Evolutionary conservation across 331 rosid species (phyloP), one percentile per base, ranked within the genome.

Genomic region (Pyracantha coccinea): DNA sequence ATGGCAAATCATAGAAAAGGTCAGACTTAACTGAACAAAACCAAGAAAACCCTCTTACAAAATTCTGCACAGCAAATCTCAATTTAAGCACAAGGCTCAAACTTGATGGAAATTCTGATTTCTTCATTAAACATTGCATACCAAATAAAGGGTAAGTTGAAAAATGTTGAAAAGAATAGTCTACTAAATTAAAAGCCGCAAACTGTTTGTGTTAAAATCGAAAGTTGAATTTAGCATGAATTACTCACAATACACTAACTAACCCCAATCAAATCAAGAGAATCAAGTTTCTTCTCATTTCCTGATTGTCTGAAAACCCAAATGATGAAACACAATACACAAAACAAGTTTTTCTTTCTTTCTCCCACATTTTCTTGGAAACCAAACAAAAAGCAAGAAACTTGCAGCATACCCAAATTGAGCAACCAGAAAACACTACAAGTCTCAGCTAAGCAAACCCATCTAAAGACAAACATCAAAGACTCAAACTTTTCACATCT

Each of bases 371-470:
- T 61, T 81, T 76, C 69, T 21, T 20, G 29, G 66, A 23, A 69
- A 25, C 76, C 85, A 75, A 73, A 74, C 78, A 80, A 67, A 78
- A 60, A 54, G 45, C 52, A 75, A 73, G 19, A 59, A 59, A 5
- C 33, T n/a, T n/a, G 12, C 68, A 73, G 12, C 41, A 38, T 15
- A 11, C 25, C 69, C 47, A 61, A 15, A 64, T 9, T 62, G 32
- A 44, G 5, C 17, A 59, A 58, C 75, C 75, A 10, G 29, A 32
- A n/a, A 8, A 10, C 24, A 21, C 38, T 19, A 28, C 33, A 57
- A 44, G 53, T 16, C 69, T 44, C 33, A 27, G 52, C 68, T 5
- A 19, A 78, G 57, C 55, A 71, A 71, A 55, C 77, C 65, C 77
- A 80, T 28, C 41, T 38, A 20, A 4, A 54, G 14, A 55, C 61